These are phyloP conservation scores for Lactifluus volemus DNA, from an alignment of 768 basidiomycete genomes.

Conservation along the genomic window DNA sequence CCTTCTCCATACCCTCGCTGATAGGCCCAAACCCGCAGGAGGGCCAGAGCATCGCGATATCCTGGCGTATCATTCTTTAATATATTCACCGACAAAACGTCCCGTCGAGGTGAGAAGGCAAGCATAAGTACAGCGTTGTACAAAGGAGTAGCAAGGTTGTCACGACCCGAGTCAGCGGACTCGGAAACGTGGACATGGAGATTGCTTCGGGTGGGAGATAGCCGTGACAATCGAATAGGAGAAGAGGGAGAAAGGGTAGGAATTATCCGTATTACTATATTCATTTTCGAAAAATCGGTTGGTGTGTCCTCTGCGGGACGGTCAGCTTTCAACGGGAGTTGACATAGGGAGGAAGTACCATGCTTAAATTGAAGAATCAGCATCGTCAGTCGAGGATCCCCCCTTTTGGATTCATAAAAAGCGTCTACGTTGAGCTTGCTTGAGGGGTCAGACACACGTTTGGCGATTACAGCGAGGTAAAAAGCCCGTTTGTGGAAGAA, in stretches of 20 bases:
- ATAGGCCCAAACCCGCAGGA: conserved; percentile 86
- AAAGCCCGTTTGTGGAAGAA: conserved; percentile 91
- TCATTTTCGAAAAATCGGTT: conserved; percentile 56
- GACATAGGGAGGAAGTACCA: conserved; percentile 30
- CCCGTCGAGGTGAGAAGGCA: conserved; percentile 37
- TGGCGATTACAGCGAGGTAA: conserved; percentile 75
- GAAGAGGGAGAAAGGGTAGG: conserved; percentile 51
- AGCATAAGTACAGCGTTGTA: conserved; percentile 74
- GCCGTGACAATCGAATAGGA: conserved; percentile 55
- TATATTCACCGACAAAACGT: conserved; percentile 37
- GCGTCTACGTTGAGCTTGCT: conserved; percentile 47
- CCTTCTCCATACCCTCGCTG: conserved; percentile 72
- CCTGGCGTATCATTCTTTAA: conserved; percentile 43
- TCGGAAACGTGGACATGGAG: conserved; percentile 35
- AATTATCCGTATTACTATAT: conserved; percentile 65
- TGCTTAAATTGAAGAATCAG: conserved; percentile 50
- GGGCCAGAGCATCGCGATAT: conserved; percentile 63
- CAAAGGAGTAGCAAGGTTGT: conserved; percentile 51
- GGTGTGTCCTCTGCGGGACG: conserved; percentile 36
- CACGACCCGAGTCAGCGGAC: conserved; percentile 21
- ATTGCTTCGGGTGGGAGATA: conserved; percentile 72
- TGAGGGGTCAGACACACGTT: conserved; percentile 41
- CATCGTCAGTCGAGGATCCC: conserved; percentile 58
- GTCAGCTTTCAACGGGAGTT: not conserved
- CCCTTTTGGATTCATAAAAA: conserved; percentile 46